These are phyloP conservation scores for Trichoderma sp. DNA, from an alignment of 2,329 filamentous ascomycete genomes.

Conservation along the genomic window DNA sequence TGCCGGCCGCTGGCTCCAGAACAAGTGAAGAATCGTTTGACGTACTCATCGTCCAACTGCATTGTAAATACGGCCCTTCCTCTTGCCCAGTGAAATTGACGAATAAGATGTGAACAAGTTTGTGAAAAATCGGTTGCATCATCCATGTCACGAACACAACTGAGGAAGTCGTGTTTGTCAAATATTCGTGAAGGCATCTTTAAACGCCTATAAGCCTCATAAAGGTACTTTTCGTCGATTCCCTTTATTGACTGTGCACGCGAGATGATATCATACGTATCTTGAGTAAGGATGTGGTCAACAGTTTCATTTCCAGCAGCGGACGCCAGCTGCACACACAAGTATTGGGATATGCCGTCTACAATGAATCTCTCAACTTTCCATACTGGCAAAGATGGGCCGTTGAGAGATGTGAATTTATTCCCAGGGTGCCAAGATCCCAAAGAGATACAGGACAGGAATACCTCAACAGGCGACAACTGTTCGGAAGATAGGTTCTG, in stretches of 20 bases:
- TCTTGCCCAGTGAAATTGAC: neutral
- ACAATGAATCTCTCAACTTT: neutral
- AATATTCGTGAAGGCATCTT: neutral
- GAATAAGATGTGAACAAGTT: neutral
- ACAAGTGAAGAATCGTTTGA: neutral
- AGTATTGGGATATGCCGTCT: neutral
- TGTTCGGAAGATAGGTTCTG: neutral
- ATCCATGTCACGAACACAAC: neutral
- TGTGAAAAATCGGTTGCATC: neutral
- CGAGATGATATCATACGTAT: neutral
- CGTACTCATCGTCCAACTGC: neutral
- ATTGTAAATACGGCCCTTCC: neutral
- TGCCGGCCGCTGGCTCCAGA: neutral
- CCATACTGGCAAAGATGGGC: neutral
- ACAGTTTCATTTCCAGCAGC: neutral
- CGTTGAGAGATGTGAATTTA: neutral
- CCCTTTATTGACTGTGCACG: neutral
- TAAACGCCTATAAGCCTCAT: neutral
- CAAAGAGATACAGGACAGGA: neutral
- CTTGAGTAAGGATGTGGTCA: neutral
- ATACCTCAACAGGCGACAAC: neutral
- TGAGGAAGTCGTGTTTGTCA: neutral
- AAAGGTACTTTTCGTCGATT: neutral
- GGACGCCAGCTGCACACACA: neutral
- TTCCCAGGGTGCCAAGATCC: neutral